phyloP scores from a whole-genome alignment of 768 basidiomycete genomes.

The Xanthoconium purpureum region DNA sequence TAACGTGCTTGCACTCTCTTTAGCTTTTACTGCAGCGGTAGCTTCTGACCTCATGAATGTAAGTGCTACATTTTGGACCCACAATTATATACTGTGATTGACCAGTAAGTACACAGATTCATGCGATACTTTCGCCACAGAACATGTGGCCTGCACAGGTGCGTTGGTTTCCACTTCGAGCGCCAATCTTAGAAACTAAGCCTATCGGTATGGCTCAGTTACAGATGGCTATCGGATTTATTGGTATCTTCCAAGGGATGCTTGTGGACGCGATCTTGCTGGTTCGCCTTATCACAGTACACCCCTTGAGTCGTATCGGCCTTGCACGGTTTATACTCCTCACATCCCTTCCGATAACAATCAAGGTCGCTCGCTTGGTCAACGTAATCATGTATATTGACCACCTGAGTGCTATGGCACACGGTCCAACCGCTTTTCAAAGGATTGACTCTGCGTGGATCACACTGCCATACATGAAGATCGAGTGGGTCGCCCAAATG shows the following conservation, averaged over 20 bases:
- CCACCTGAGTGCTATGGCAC: neutral
- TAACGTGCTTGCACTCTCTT: conserved; percentile 7
- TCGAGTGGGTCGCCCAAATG: conserved; percentile 29
- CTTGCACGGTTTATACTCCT: conserved; percentile 12
- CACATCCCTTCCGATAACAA: conserved; percentile 13
- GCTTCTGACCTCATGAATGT: conserved; percentile 8
- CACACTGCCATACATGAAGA: conserved; percentile 26
- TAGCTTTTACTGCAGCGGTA: conserved; percentile 12
- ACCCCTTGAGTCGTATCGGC: conserved; percentile 12
- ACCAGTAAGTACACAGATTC: conserved; percentile 15
- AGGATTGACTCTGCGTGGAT: conserved; percentile 7
- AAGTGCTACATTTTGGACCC: neutral
- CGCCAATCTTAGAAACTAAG: neutral
- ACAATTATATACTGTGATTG: neutral
- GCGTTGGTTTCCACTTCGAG: neutral
- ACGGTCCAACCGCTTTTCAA: neutral
- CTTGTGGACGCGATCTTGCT: conserved; percentile 24
- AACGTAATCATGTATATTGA: conserved; percentile 17
- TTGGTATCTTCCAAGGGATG: conserved; percentile 22
- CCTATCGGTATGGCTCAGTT: neutral
- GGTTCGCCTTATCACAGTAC: conserved; percentile 20
- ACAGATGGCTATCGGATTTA: conserved; percentile 21
- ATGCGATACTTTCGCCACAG: conserved; percentile 17
- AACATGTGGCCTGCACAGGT: conserved; percentile 13
- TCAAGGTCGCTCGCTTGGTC: conserved; percentile 19